These are phyloP conservation scores for Sanghuangporus baumii DNA, from an alignment of 1,284 basidiomycete species.

Conservation along the genomic window DNA sequence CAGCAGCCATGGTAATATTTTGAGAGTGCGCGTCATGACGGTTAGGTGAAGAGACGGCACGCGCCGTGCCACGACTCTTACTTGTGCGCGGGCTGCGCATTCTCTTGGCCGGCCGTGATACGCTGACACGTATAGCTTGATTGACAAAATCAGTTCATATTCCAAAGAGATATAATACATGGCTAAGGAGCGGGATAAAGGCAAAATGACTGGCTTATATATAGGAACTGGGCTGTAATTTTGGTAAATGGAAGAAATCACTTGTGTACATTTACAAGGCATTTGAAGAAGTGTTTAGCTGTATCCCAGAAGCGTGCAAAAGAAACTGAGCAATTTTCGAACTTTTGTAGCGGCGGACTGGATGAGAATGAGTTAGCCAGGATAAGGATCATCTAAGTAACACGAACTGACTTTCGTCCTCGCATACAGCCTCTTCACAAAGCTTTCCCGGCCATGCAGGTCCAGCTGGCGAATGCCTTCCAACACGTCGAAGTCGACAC, in stretches of 20 bases:
- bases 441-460: background rate
- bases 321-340: background rate
- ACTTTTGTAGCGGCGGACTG: background rate
- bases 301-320: background rate
- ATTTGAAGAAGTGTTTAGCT: background rate
- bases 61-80: background rate
- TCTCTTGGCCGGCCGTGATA: background rate
- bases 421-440: background rate
- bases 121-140: background rate
- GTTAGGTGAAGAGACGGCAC: background rate
- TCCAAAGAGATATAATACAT: background rate
- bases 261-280: background rate
- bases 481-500: background rate
- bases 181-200: background rate
- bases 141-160: background rate
- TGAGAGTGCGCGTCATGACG: constrained; percentile 8
- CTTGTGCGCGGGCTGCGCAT: background rate
- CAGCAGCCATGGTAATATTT: constrained; percentile 23
- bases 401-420: background rate
- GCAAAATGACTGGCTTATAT: background rate
- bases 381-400: background rate
- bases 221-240: background rate
- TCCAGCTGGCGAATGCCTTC: background rate
- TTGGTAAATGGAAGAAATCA: background rate
- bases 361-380: background rate